Conservation (phyloP, 305 asterid species). For the Withania somnifera region DNA sequence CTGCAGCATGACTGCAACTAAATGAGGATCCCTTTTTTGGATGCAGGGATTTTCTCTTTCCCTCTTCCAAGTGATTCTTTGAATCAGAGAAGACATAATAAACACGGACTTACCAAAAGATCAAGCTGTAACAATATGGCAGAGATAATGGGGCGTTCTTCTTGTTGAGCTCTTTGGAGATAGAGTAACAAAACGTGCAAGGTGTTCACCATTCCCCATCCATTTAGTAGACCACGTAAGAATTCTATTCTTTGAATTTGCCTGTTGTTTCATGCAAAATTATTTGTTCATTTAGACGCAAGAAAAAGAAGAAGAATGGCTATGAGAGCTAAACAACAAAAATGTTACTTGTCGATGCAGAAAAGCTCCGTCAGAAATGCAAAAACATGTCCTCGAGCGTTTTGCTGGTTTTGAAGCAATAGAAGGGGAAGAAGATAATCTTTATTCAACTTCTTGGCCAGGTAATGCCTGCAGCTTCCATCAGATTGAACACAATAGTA, state of each 20-base stretch:
- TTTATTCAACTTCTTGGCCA: constrained; percentile 47
- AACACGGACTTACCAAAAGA: constrained; percentile 44
- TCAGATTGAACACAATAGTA: constrained; percentile 49
- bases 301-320: not conserved
- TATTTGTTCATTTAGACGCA: not conserved
- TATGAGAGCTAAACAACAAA: not conserved
- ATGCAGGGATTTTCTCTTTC: not conserved
- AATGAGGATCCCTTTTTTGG: not conserved
- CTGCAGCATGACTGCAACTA: constrained; percentile 26
- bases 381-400: constrained; percentile 25
- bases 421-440: constrained; percentile 32
- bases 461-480: constrained; percentile 56
- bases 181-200: constrained; percentile 42
- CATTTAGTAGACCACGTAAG: constrained; percentile 33
- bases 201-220: constrained; percentile 53
- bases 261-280: constrained; percentile 23
- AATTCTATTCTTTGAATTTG: constrained; percentile 33
- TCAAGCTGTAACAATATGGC: constrained; percentile 61
- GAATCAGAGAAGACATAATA: not conserved
- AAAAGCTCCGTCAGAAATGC: constrained; percentile 49
- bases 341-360: constrained; percentile 54
- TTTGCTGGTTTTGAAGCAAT: constrained; percentile 18
- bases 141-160: constrained; percentile 53
- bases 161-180: constrained; percentile 52
- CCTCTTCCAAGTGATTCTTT: not conserved